Conservation (phyloP, 164 flowering plant genomes). For the Cinnamomum micranthum region DNA sequence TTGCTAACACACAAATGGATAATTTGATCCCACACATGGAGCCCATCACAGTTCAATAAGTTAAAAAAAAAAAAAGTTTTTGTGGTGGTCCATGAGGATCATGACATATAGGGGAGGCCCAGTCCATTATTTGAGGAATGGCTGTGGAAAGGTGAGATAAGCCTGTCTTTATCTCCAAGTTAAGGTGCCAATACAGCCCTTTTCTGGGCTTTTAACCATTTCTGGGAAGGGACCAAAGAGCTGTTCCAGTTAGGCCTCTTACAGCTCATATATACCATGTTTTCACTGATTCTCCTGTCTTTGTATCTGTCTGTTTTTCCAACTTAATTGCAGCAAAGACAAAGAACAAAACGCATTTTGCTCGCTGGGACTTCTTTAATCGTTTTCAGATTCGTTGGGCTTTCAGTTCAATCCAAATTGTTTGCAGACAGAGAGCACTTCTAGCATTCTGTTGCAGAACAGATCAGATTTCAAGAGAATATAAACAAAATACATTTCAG, state of each 20-base stretch:
- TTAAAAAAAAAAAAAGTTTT: not conserved
- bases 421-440: no score
- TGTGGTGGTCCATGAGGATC: not conserved
- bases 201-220: not conserved
- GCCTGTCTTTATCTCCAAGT: not conserved
- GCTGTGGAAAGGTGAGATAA: not conserved
- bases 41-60: not conserved
- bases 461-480: no score
- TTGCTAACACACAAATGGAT: not conserved
- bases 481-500: no score
- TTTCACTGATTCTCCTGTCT: not conserved
- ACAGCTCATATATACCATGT: not conserved
- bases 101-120: not conserved
- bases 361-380: not conserved
- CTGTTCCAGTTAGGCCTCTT: not conserved
- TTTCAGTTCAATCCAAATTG: not conserved
- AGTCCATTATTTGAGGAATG: not conserved
- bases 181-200: not conserved
- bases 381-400: not conserved
- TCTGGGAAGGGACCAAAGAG: not conserved
- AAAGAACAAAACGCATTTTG: not conserved
- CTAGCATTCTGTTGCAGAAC: no score
- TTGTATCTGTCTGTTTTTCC: not conserved
- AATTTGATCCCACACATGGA: not conserved
- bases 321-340: not conserved